Base-by-base conservation (phyloP, 768 basidiomycete species). In the Russula brevipes region DNA sequence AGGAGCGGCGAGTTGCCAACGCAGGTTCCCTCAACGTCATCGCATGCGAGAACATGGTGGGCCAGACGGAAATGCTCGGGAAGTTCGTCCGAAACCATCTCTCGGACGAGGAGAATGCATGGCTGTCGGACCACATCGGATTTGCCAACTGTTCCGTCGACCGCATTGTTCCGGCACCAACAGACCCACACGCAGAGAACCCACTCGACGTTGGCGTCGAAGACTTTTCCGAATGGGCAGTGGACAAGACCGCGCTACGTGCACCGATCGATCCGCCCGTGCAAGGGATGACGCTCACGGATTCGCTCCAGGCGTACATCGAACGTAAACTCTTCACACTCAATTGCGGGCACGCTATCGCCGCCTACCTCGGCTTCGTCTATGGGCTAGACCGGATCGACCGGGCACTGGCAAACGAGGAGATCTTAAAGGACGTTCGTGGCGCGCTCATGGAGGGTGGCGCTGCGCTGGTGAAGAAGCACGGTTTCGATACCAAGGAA, bases 291-390 rank as follows among this genome's bases (percentile, higher is more conserved):
- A 47, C 64, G 33, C 72, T 76, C 54, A 72, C 72, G 24, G 61
- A 71, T 45, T 63, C 74, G 65, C 73, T 78, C 36, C 53, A 69
- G 16, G 70, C 72, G 46, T 78, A 75, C 66, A 71, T 77, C 66
- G 76, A 78, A 66, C 74, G 77, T 63, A 78, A 78, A 66, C 75
- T 78, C 51, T 78, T 75, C 71, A 77, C 77, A 38, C 74, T 78
- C 53, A 78, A 78, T 66, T 73, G 73, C 52, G 77, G 76, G 4
- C 77, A 78, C 66, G 76, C 76, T 5, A 74, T 73, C 57, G 66
- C 70, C 33, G 77, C 76, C 6, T 78, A 77, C 67, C 75, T 78
- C 46, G 77, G 77, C 17, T 70, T 71, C 65, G 66, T 76, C 46
- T 66, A 72, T 44, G 69, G 71, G 30, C 64, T 71, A 33, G 39